Evolutionary conservation across 345 rosid genomes (phyloP).

Genomic region (Aurinia saxatilis): DNA sequence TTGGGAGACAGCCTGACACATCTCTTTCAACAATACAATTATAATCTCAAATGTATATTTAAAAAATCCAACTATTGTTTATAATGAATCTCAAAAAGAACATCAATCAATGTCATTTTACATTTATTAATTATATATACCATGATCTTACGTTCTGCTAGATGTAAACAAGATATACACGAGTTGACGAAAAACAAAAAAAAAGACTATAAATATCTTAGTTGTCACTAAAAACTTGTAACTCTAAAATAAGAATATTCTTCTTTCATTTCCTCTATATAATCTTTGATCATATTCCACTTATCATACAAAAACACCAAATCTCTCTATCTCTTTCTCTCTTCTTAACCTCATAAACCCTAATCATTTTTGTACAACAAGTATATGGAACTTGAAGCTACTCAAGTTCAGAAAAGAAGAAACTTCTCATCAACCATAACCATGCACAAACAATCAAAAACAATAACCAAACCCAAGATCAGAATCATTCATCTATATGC

Average conservation of each 20-base stretch:
- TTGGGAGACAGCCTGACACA: constrained; percentile 16
- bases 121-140: background rate
- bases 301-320: constrained; percentile 29
- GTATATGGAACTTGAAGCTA: constrained; percentile 28
- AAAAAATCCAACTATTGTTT: background rate
- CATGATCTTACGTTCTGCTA: background rate
- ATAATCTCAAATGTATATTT: background rate
- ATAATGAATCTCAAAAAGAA: background rate
- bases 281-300: background rate
- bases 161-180: background rate
- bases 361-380: background rate
- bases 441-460: constrained; percentile 39
- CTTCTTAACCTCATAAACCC: background rate
- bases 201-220: background rate
- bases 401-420: constrained; percentile 23
- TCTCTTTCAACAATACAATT: constrained; percentile 11
- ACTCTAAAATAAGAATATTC: background rate
- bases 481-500: constrained; percentile 75
- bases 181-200: background rate
- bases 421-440: constrained; percentile 22
- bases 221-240: background rate
- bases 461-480: constrained; percentile 58
- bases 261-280: constrained; percentile 15
- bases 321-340: constrained; percentile 16
- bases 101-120: background rate